Evolutionary conservation across 2,329 filamentous ascomycete species (phyloP).

Genomic region (Rasamsonia emersonii): DNA sequence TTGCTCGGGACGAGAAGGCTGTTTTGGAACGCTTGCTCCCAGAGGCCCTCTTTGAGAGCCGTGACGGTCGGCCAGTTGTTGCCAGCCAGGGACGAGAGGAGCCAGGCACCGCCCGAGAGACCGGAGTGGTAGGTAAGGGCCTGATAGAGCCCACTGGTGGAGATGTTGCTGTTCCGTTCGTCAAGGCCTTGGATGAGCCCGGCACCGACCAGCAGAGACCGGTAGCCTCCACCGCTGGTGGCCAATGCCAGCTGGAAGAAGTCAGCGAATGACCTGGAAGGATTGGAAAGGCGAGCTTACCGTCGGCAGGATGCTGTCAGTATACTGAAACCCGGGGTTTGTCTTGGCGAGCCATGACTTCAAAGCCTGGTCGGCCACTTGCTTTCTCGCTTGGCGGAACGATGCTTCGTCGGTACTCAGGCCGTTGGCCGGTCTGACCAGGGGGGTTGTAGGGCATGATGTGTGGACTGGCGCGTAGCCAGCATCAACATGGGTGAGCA

Average conservation of each 20-base stretch:
- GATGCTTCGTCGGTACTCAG: too few species aligned
- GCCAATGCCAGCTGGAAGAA: slow-evolving; percentile 22
- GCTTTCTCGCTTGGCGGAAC: too few species aligned
- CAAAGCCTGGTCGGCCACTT: too few species aligned
- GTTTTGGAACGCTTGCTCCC: slow-evolving; percentile 32
- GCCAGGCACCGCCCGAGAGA: slow-evolving; percentile 40
- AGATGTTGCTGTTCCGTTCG: slow-evolving; percentile 30
- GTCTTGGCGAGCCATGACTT: neutral
- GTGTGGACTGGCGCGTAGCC: too few species aligned
- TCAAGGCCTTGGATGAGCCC: slow-evolving; percentile 39
- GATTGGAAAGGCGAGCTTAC: neutral
- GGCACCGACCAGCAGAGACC: slow-evolving; percentile 30
- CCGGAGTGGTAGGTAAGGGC: slow-evolving; percentile 39
- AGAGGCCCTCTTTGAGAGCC: slow-evolving; percentile 30
- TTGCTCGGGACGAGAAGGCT: slow-evolving; percentile 29
- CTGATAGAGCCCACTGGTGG: slow-evolving; percentile 37
- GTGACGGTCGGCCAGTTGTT: slow-evolving; percentile 41
- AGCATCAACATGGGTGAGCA: too few species aligned
- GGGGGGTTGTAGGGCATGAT: too few species aligned
- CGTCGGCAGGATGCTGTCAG: neutral
- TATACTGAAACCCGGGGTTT: neutral
- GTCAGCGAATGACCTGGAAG: neutral
- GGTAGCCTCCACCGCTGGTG: slow-evolving; percentile 36
- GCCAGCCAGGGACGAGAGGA: slow-evolving; percentile 37
- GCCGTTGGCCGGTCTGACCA: too few species aligned